A percentile compares a stretch with the other conserved stretches of the same genome.
These are phyloP conservation scores for Mrakia gelida DNA, from an alignment of 768 basidiomycete species.

Conservation along the genomic window DNA sequence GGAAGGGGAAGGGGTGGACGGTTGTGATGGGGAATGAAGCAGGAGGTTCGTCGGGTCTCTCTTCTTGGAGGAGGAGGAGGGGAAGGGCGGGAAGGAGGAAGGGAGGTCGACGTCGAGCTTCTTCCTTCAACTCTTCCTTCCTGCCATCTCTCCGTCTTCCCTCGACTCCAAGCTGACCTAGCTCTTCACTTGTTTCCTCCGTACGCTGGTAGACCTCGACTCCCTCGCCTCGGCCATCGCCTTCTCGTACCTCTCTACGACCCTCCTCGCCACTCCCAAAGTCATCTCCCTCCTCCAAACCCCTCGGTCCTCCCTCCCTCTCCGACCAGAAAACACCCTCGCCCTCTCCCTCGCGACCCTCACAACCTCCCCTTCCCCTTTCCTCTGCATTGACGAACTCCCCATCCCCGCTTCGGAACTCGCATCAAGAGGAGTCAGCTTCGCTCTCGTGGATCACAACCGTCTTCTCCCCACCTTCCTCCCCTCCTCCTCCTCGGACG, in stretches of 20 bases:
- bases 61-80: constrained; percentile 7
- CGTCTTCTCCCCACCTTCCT: constrained; percentile 47
- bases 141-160: background rate
- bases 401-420: constrained; percentile 41
- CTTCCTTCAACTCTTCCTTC: background rate
- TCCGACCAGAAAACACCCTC: constrained; percentile 83
- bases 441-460: constrained; percentile 91
- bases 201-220: constrained; percentile 67
- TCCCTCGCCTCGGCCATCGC: constrained; percentile 78
- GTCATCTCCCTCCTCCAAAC: constrained; percentile 70
- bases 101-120: background rate
- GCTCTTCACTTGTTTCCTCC: background rate
- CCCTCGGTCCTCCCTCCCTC: constrained; percentile 59
- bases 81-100: background rate
- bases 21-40: constrained; percentile 95
- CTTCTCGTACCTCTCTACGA: constrained; percentile 69
- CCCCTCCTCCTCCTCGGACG: constrained; percentile 38
- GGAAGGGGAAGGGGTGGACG: constrained; percentile 63
- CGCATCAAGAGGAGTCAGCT: constrained; percentile 55
- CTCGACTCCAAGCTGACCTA: background rate
- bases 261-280: constrained; percentile 52
- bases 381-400: constrained; percentile 65
- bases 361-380: background rate
- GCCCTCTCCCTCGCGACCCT: constrained; percentile 58
- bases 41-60: constrained; percentile 59